Conservation (phyloP, 805 yeast genomes). For the Sugiyamaella smithiae region DNA sequence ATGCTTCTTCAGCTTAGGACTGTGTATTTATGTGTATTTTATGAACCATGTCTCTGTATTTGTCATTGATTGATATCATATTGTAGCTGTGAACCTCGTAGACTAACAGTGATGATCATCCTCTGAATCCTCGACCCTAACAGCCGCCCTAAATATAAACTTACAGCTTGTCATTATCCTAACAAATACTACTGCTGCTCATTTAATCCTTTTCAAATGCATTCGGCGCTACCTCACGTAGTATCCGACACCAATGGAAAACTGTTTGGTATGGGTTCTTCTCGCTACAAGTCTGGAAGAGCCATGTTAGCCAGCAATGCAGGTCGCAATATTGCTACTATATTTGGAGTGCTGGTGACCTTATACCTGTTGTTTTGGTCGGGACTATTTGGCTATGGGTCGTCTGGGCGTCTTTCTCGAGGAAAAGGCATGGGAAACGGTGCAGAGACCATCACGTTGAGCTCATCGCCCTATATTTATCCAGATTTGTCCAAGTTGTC, state of each 20-base stretch:
- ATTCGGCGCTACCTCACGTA: constrained; percentile 23
- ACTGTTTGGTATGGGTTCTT: constrained; percentile 2
- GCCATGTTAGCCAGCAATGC: not conserved
- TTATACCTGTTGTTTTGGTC: constrained; percentile 1
- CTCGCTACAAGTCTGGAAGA: not conserved
- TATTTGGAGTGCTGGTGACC: constrained; percentile 9
- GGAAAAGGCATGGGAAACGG: constrained; percentile 15
- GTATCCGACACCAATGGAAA: constrained; percentile 5
- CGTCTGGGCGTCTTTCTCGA: not conserved
- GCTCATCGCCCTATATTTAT: constrained; percentile 21
- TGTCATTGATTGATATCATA: no score
- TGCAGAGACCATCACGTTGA: constrained; percentile 14
- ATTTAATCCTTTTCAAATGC: no score
- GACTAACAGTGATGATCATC: not conserved
- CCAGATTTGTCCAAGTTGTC: constrained; percentile 28
- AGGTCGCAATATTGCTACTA: constrained; percentile 5
- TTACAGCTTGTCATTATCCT: no score
- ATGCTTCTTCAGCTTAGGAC: constrained; percentile 4
- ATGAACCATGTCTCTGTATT: no score
- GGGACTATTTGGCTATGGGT: constrained; percentile 5
- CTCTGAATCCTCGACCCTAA: not conserved
- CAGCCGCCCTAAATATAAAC: constrained; percentile 1
- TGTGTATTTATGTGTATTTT: not conserved
- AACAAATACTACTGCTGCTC: no score
- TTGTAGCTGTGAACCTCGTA: no score